phyloP scores from a whole-genome alignment of 2,329 filamentous ascomycete genomes.

The Penicillium corylophilum region DNA sequence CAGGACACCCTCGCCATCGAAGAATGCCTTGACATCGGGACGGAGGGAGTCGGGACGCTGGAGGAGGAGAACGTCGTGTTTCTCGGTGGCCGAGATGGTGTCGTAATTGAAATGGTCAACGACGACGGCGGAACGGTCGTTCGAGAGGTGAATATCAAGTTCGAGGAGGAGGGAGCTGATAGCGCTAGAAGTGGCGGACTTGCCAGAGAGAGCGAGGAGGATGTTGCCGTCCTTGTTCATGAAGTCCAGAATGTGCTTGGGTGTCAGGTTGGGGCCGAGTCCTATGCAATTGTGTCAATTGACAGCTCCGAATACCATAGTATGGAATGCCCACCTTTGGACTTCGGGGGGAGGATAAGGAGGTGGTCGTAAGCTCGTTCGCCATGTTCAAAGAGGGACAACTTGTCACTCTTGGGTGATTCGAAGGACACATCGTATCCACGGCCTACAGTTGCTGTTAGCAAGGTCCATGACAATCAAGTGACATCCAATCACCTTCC shows the following conservation, averaged over 20 bases:
- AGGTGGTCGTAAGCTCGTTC: constrained; percentile 90
- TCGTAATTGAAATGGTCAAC: constrained; percentile 98
- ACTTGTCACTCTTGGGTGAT: constrained; percentile 74
- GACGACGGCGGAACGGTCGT: constrained; percentile 78
- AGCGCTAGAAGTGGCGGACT: constrained; percentile 66
- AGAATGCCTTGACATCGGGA: constrained; percentile 72
- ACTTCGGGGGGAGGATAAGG: constrained; percentile 80
- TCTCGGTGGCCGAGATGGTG: constrained; percentile 68
- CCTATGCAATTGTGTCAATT: constrained; percentile 52
- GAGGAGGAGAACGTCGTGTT: constrained; percentile 84
- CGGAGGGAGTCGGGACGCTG: constrained; percentile 66
- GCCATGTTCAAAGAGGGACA: constrained; percentile 81
- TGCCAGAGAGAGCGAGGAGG: constrained; percentile 76
- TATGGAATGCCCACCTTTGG: constrained; percentile 66
- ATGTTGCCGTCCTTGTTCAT: constrained; percentile 90
- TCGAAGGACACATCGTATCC: constrained; percentile 80
- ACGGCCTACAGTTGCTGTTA: constrained; percentile 58
- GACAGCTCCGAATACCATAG: constrained; percentile 2
- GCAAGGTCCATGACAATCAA: not conserved
- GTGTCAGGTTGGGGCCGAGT: constrained; percentile 83
- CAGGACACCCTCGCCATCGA: constrained; percentile 66
- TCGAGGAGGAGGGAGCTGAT: constrained; percentile 79
- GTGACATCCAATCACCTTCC: constrained; percentile 38
- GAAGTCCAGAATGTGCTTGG: constrained; percentile 84
- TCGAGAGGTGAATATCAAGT: constrained; percentile 82